Evolutionary conservation across 2,329 filamentous ascomycete genomes (phyloP).

Genomic region (Neospermospora avenae): DNA sequence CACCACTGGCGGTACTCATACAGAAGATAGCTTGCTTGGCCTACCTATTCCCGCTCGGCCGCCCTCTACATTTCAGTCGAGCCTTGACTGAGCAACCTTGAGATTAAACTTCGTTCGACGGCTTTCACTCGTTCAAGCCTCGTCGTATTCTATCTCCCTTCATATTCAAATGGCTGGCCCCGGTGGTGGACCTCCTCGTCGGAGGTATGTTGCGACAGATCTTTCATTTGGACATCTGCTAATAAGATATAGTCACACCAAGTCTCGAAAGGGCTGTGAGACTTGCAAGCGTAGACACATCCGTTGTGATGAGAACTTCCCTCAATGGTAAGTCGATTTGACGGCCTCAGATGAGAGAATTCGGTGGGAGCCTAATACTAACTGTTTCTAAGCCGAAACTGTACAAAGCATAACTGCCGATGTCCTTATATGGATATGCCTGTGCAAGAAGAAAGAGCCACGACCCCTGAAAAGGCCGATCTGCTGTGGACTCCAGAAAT

Average conservation of each 20-base stretch:
- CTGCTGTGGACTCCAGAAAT: conserved; percentile 86
- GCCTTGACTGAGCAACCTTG: conserved; percentile 19
- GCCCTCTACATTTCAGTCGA: conserved; percentile 10
- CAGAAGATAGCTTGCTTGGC: conserved; percentile 19
- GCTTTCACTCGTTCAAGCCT: conserved; percentile 38
- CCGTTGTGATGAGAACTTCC: conserved; percentile 94
- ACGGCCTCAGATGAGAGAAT: not conserved
- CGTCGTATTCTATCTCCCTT: conserved; percentile 35
- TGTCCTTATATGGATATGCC: conserved; percentile 96
- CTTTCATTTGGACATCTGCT: conserved; percentile 10
- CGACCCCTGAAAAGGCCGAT: conserved; percentile 60
- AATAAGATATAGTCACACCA: conserved; percentile 73
- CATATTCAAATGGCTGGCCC: conserved; percentile 75
- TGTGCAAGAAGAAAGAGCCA: conserved; percentile 59
- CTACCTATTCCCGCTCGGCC: conserved; percentile 17
- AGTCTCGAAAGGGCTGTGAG: conserved; percentile 97
- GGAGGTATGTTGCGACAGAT: conserved; percentile 47
- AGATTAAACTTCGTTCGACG: conserved; percentile 28
- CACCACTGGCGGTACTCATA: conserved; percentile 23
- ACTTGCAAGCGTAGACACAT: conserved; percentile 98
- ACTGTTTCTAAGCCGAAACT: conserved; percentile 71
- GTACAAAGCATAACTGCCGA: conserved; percentile 97
- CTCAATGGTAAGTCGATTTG: conserved; percentile 74
- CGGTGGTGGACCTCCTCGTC: conserved; percentile 85
- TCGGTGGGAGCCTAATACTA: conserved; percentile 20